A percentile compares a stretch with the other conserved stretches of the same genome.
Conservation (phyloP, 176 grass and related monocot species). For the Chloris gayana region DNA sequence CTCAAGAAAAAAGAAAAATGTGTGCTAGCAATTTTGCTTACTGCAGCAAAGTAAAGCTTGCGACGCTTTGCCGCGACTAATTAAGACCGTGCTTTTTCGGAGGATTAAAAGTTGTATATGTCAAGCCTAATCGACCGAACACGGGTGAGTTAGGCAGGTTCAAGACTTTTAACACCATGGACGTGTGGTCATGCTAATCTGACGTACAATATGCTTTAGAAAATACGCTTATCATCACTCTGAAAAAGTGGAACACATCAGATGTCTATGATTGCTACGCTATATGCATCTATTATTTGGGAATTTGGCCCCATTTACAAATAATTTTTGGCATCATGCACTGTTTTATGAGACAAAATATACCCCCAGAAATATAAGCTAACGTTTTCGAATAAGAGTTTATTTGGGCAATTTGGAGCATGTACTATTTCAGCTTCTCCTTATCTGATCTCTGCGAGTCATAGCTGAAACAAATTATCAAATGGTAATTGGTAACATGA, state of each 20-base stretch:
- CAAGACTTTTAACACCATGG: not conserved
- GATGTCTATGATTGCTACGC: not conserved
- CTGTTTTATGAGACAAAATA: not conserved
- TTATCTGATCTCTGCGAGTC: not conserved
- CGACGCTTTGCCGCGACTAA: no score
- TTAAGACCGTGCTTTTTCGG: no score
- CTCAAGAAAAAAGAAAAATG: no score
- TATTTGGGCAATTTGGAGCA: not conserved
- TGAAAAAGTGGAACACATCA: not conserved
- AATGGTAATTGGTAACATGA: not conserved
- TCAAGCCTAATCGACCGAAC: not conserved
- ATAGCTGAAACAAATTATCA: not conserved
- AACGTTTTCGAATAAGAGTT: not conserved
- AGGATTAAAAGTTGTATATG: not conserved
- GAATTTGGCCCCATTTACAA: not conserved
- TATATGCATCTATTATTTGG: not conserved
- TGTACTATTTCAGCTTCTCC: not conserved
- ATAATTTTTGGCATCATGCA: not conserved
- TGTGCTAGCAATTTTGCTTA: no score
- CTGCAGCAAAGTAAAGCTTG: no score
- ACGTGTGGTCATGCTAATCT: not conserved
- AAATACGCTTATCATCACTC: not conserved
- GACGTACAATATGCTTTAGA: not conserved
- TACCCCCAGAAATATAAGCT: not conserved
- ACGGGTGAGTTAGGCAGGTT: not conserved